A percentile compares a stretch with the other conserved stretches of the same genome.
Conservation (phyloP, 352 stramenopile species). For the Pythium aphanidermatum region DNA sequence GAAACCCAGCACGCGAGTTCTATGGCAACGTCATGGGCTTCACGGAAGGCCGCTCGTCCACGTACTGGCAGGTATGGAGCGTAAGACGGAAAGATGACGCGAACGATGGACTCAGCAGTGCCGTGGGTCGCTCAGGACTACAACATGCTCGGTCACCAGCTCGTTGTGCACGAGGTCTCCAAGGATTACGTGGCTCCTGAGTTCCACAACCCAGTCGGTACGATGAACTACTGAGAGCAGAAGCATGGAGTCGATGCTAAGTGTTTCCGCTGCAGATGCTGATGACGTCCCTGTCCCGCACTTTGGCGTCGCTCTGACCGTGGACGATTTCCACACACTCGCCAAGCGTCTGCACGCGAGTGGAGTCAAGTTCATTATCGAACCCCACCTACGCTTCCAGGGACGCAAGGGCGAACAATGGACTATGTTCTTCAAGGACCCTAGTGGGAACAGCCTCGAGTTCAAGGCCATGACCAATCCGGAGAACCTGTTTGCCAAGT, state of each 20-base stretch:
- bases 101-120: too few species aligned
- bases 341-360: constrained; percentile 71
- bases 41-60: constrained; percentile 86
- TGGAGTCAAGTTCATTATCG: constrained; percentile 92
- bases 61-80: constrained; percentile 93
- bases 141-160: constrained; percentile 85
- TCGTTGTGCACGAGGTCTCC: constrained; percentile 88
- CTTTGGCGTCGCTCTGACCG: constrained; percentile 91
- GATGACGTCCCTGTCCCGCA: constrained; percentile 97
- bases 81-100: too few species aligned
- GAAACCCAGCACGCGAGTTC: constrained; percentile 81
- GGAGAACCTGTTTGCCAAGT: constrained; percentile 98
- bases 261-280: constrained; percentile 51
- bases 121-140: too few species aligned
- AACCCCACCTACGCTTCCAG: constrained; percentile 93
- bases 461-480: constrained; percentile 98
- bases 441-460: constrained; percentile 97
- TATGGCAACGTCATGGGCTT: constrained; percentile 91
- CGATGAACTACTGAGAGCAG: constrained; percentile 4
- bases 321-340: constrained; percentile 91
- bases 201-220: constrained; percentile 95
- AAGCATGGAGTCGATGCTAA: neutral
- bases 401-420: constrained; percentile 95
- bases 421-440: constrained; percentile 99
- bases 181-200: constrained; percentile 91